Evolutionary conservation across 306 rosid species (phyloP), one percentile per base, ranked within the genome.

Genomic region (Citrullus mucosospermus): DNA sequence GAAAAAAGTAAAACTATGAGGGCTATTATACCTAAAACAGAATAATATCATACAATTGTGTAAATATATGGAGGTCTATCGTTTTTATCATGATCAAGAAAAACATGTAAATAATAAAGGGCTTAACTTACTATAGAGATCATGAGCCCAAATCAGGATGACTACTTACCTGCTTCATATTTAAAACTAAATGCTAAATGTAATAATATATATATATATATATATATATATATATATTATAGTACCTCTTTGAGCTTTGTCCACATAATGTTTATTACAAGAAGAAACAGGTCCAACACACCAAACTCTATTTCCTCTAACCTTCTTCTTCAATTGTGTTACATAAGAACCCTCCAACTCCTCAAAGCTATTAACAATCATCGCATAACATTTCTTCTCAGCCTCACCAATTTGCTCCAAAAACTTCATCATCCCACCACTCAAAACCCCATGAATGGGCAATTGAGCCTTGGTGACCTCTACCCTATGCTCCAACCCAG

Each of bases 271-370:
- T 41, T 83, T 76, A 86, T 86, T 87, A 80, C 85, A 81, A 3
- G 85, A 80, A 28, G 93, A 89, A 66, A 82, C 88, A 16, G 91
- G 93, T 8, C 91, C 88, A 41, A 65, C 11, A 18, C 44, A 34
- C 46, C 48, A 65, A 1, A 36, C 71, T 65, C 12, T 86, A 0
- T 83, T 44, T 20, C 8, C 12, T 15, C 6, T 78, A 0, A 2
- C 53, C 67, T 68, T 74, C 68, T 80, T 83, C 76, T 76, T 81
- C 11, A 44, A 87, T 11, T 13, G 53, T 38, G 44, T 20, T 6
- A 82, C 82, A 79, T 84, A 90, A 5, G 18, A 80, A 0, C 46
- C 38, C 79, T 90, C 91, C 79, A 90, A 53, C 78, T 84, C 93
- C 60, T 82, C 87, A 36, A 86, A 90, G 7, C 83, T 84, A 83